phyloP scores from a whole-genome alignment of 202 grass and related monocot genomes.

The Saccharum hybrid region DNA sequence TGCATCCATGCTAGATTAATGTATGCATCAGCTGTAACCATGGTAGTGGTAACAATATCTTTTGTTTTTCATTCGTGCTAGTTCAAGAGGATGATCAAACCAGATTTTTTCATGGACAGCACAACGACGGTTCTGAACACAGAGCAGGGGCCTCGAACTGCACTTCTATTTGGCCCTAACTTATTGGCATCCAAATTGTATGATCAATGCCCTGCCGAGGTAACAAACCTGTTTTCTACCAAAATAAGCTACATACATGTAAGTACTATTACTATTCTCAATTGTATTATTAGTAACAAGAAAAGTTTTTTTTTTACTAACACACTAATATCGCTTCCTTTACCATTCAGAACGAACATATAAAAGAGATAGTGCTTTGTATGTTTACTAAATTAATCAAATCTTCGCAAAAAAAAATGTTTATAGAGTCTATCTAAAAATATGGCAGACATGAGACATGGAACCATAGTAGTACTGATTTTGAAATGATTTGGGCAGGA shows the following conservation, averaged over 20 bases:
- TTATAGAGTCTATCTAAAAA: not conserved
- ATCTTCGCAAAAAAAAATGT: not conserved
- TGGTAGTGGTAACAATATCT: no score
- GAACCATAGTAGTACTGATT: not conserved
- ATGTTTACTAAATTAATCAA: not conserved
- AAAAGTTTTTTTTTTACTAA: not conserved
- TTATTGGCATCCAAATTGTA: constrained; percentile 48
- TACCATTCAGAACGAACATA: not conserved
- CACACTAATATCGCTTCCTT: not conserved
- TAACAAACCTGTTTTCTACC: constrained; percentile 2
- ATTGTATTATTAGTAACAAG: no score
- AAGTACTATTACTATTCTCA: no score
- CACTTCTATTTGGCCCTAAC: constrained; percentile 38
- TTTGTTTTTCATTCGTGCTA: not conserved
- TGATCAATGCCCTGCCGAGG: constrained; percentile 45
- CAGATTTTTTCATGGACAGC: constrained; percentile 56
- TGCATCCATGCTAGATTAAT: not conserved
- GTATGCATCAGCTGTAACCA: no score
- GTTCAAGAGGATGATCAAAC: constrained; percentile 29
- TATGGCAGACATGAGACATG: not conserved
- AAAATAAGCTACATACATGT: not conserved
- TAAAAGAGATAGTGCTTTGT: no score
- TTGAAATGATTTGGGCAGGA: constrained; percentile 24
- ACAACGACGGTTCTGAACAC: constrained; percentile 30
- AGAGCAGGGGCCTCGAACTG: constrained; percentile 15